phyloP scores from a whole-genome alignment of 768 basidiomycete genomes.

The Macrolepiota fuliginosa region DNA sequence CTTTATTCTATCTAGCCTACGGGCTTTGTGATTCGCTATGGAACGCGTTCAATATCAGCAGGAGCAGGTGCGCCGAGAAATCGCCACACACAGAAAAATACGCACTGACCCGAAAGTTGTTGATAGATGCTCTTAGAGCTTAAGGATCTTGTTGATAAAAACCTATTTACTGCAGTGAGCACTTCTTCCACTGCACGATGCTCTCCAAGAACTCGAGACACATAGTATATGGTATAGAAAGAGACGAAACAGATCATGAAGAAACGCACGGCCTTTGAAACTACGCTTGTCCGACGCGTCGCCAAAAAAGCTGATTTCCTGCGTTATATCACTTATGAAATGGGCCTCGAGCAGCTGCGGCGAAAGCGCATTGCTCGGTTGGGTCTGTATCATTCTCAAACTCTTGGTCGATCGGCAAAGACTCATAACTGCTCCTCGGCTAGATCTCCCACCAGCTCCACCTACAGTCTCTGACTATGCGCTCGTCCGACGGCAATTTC shows the following conservation, averaged over 20 bases:
- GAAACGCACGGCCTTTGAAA: constrained; percentile 82
- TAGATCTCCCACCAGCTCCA: constrained; percentile 43
- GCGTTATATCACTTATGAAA: constrained; percentile 91
- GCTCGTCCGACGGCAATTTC: constrained; percentile 79
- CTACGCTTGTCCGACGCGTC: constrained; percentile 75
- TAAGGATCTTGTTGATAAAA: constrained; percentile 85
- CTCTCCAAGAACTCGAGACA: constrained; percentile 8
- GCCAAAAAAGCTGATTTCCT: constrained; percentile 87
- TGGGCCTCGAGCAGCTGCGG: constrained; percentile 79
- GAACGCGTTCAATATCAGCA: constrained; percentile 94
- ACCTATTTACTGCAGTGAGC: constrained; percentile 76
- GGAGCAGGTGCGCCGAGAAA: constrained; percentile 61
- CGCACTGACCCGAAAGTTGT: neutral
- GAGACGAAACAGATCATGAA: constrained; percentile 86
- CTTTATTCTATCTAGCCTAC: constrained; percentile 2
- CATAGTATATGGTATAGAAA: constrained; percentile 38
- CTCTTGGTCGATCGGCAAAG: neutral
- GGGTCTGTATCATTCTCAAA: constrained; percentile 40
- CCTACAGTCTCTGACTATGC: constrained; percentile 82
- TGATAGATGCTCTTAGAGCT: constrained; percentile 91
- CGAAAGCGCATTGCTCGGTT: constrained; percentile 71
- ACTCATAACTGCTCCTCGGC: constrained; percentile 4
- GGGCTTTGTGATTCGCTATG: constrained; percentile 44
- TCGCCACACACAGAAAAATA: neutral
- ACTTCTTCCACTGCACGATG: neutral